Evolutionary conservation across 345 rosid genomes (phyloP).

Genomic region (Dipteronia sinensis): DNA sequence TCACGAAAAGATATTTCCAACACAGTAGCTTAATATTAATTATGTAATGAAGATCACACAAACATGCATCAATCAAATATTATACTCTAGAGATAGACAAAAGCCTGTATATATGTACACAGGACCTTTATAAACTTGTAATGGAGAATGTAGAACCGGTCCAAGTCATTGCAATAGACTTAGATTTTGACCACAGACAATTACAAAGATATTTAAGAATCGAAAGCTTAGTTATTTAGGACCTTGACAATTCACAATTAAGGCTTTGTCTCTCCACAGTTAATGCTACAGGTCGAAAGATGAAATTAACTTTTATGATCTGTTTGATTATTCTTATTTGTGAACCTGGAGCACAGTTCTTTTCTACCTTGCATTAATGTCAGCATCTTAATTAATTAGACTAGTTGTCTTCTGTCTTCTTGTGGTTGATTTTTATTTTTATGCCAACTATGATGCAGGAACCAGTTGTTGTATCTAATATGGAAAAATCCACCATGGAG

Average conservation of each 20-base stretch:
- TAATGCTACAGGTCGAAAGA: neutral
- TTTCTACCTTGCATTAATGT: neutral
- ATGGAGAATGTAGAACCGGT: neutral
- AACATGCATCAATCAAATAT: neutral
- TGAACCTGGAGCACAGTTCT: neutral
- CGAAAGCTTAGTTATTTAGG: neutral
- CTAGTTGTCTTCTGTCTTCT: neutral
- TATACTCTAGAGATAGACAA: neutral
- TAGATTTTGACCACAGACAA: neutral
- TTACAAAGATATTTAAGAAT: neutral
- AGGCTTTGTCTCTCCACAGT: neutral
- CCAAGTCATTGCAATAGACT: constrained; percentile 17
- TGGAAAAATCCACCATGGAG: constrained; percentile 19
- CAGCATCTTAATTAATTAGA: neutral
- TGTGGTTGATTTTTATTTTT: neutral
- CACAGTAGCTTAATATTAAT: neutral
- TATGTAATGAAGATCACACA: too few relatives aligned
- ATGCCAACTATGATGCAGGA: constrained; percentile 17
- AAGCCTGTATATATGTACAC: too few relatives aligned
- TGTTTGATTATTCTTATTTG: neutral
- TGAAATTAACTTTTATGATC: neutral
- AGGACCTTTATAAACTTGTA: neutral
- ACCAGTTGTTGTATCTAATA: neutral
- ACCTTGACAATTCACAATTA: neutral
- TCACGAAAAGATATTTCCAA: neutral